These are phyloP conservation scores for Podospora bellae-mahoneyi DNA, from an alignment of 495 filamentous ascomycete species.

Conservation along the genomic window DNA sequence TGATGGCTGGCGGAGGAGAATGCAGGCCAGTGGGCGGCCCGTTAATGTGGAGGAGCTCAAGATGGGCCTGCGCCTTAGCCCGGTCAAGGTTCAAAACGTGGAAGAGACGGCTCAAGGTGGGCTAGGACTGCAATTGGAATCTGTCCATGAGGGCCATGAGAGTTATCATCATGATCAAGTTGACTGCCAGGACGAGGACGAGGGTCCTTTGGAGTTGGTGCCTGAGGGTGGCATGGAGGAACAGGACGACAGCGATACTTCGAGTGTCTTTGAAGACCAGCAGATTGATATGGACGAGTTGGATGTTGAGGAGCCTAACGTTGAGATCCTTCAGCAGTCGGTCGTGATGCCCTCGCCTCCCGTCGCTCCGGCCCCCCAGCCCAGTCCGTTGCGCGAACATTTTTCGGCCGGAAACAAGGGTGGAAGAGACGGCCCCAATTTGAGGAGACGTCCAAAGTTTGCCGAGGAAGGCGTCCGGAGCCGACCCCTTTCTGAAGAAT, in stretches of 20 bases:
- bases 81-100: slow-evolving; percentile 53
- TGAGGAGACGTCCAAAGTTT: slow-evolving; percentile 35
- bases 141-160: slow-evolving; percentile 39
- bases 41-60: slow-evolving; percentile 80
- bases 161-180: slow-evolving; percentile 15
- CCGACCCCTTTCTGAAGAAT: slow-evolving; percentile 24
- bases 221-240: slow-evolving; percentile 20
- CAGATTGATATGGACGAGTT: slow-evolving; percentile 49
- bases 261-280: slow-evolving; percentile 31
- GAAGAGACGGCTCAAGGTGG: slow-evolving; percentile 42
- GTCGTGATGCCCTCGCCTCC: slow-evolving; percentile 34
- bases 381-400: slow-evolving; percentile 47
- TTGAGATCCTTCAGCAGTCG: slow-evolving; percentile 47
- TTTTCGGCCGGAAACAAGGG: slow-evolving; percentile 45
- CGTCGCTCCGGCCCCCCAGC: slow-evolving; percentile 40
- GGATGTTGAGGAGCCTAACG: slow-evolving; percentile 46
- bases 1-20: slow-evolving; percentile 85
- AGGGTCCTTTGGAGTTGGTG: slow-evolving; percentile 31
- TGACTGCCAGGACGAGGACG: slow-evolving; percentile 14
- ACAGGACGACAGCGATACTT: slow-evolving; percentile 11
- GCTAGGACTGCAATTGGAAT: slow-evolving; percentile 36
- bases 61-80: slow-evolving; percentile 66
- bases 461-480: slow-evolving; percentile 42
- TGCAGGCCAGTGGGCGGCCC: slow-evolving; percentile 72
- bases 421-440: slow-evolving; percentile 7